A percentile compares a stretch with the other conserved stretches of the same genome.
phyloP scores from a whole-genome alignment of 2,329 filamentous ascomycete species.

The Akanthomyces lecanii region DNA sequence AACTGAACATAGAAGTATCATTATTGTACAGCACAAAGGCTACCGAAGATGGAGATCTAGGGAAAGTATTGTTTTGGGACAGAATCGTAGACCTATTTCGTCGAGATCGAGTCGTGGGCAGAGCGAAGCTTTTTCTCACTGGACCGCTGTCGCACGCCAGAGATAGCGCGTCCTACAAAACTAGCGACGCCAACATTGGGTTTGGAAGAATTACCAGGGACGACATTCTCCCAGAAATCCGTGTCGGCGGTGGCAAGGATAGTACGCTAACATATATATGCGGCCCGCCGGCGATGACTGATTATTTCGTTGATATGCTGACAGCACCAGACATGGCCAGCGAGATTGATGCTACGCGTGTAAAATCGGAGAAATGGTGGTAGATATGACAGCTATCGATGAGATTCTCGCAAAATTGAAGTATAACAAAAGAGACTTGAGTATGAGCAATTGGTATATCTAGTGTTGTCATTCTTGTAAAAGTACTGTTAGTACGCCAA shows the following conservation, averaged over 20 bases:
- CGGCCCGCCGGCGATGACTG: conserved; percentile 65
- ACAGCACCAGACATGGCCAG: conserved; percentile 27
- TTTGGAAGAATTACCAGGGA: conserved; percentile 39
- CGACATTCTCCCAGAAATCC: conserved; percentile 41
- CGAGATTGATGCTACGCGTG: conserved; percentile 41
- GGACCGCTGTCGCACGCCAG: conserved; percentile 17
- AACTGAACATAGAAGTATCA: conserved; percentile 40
- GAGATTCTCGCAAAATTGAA: not conserved
- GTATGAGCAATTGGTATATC: conserved; percentile 6
- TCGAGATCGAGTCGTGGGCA: conserved; percentile 34
- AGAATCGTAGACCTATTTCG: conserved; percentile 42
- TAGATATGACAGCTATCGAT: conserved; percentile 26
- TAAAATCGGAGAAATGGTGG: conserved; percentile 64
- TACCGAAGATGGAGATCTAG: conserved; percentile 26
- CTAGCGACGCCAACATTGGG: conserved; percentile 20
- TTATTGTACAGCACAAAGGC: conserved; percentile 59
- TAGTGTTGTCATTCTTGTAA: not conserved
- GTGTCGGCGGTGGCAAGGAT: conserved; percentile 26
- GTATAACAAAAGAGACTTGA: not conserved
- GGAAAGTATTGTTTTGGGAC: conserved; percentile 48
- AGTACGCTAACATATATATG: conserved; percentile 61
- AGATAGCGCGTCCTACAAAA: not conserved
- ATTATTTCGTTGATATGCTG: conserved; percentile 53
- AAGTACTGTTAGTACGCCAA: not conserved
- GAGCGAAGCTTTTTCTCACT: conserved; percentile 46